Evolutionary conservation across 2,329 filamentous ascomycete genomes (phyloP).

Genomic region (Aspergillus sp.): DNA sequence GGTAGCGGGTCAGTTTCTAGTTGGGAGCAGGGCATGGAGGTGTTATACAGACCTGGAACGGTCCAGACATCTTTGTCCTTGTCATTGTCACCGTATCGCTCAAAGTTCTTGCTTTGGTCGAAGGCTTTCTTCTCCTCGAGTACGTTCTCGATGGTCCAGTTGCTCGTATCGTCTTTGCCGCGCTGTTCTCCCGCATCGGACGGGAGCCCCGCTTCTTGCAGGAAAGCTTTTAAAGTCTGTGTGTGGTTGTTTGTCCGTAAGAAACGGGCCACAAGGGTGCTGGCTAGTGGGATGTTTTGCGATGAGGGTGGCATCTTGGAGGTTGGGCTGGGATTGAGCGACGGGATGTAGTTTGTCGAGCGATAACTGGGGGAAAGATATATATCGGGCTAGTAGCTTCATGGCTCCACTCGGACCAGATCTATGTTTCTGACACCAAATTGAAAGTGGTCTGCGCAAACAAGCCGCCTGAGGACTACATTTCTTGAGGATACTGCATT

Average conservation of each 20-base stretch:
- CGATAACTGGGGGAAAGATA: neutral
- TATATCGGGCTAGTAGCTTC: neutral
- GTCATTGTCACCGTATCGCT: constrained; percentile 55
- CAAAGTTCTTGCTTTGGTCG: constrained; percentile 58
- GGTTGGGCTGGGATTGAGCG: neutral
- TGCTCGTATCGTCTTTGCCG: constrained; percentile 32
- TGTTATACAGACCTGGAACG: constrained; percentile 41
- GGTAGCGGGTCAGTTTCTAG: neutral
- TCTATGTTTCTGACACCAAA: neutral
- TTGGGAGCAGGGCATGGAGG: constrained; percentile 11
- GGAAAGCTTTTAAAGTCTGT: constrained; percentile 60
- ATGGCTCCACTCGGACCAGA: neutral
- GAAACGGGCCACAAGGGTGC: constrained; percentile 47
- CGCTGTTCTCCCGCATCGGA: constrained; percentile 49
- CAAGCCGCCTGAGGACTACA: too few relatives aligned
- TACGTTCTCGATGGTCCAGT: constrained; percentile 61
- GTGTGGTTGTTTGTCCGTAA: constrained; percentile 46
- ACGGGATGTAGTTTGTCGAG: neutral
- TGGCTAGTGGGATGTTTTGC: constrained; percentile 25
- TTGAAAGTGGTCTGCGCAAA: neutral
- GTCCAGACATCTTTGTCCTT: constrained; percentile 48
- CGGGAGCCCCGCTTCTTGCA: constrained; percentile 58
- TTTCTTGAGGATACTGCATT: too few relatives aligned
- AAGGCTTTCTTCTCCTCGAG: constrained; percentile 62
- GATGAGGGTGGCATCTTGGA: constrained; percentile 12